phyloP scores from a whole-genome alignment of 1,284 basidiomycete genomes.

The Pseudozyma hubeiensis region DNA sequence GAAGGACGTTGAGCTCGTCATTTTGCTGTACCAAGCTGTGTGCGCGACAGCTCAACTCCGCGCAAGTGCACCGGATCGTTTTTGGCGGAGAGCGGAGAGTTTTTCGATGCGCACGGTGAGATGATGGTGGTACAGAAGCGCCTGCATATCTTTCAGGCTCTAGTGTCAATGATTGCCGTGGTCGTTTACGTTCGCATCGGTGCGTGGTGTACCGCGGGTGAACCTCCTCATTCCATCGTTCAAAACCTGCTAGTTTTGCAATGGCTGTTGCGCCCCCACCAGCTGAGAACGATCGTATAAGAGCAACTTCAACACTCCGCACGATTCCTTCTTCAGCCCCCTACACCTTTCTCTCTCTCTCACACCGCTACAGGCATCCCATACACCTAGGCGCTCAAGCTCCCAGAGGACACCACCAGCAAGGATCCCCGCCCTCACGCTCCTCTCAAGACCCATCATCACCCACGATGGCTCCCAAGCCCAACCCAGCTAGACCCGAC shows the following conservation, averaged over 20 bases:
- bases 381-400: too few relatives aligned
- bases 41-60: constrained; percentile 4
- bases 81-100: too few relatives aligned
- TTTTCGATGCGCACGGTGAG: neutral
- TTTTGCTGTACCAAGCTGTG: constrained; percentile 21
- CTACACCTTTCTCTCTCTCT: neutral
- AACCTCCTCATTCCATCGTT: constrained; percentile 14
- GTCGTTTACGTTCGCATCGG: neutral
- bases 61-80: neutral
- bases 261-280: neutral
- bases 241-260: constrained; percentile 1
- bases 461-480: constrained; percentile 43
- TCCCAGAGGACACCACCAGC: neutral
- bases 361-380: too few relatives aligned
- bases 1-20: constrained; percentile 22
- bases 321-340: neutral
- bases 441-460: neutral
- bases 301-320: neutral
- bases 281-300: neutral
- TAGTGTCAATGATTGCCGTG: constrained; percentile 2
- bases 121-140: neutral
- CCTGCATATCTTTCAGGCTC: neutral
- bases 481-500: constrained; percentile 50
- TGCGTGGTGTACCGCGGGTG: constrained; percentile 29
- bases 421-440: neutral